A percentile compares a stretch with the other conserved stretches of the same genome.
Conservation (phyloP, 768 basidiomycete species). For the Pulveroboletus sp. region DNA sequence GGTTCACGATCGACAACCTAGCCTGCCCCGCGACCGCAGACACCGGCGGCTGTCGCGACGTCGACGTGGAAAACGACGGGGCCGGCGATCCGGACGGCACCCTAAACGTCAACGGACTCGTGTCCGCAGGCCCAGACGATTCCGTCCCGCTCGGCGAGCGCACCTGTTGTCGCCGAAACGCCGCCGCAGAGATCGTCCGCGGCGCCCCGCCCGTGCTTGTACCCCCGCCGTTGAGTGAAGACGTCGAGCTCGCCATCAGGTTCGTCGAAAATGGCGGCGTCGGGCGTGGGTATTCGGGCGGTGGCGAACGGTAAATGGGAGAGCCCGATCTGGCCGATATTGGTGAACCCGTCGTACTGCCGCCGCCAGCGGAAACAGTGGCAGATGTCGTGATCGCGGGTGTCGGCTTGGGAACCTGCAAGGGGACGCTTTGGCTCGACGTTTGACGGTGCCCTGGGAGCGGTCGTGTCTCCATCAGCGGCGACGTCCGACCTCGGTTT, state of each 20-base stretch:
- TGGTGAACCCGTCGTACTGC: neutral
- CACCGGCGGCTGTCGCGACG: constrained; percentile 31
- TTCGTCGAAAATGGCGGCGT: constrained; percentile 34
- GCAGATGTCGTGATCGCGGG: neutral
- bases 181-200: constrained; percentile 71
- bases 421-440: constrained; percentile 5
- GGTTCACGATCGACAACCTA: constrained; percentile 27
- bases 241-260: constrained; percentile 30
- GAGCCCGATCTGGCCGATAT: neutral
- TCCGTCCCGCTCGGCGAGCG: constrained; percentile 28
- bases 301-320: constrained; percentile 30
- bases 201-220: constrained; percentile 31
- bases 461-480: constrained; percentile 7
- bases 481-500: constrained; percentile 22
- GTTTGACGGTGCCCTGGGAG: neutral
- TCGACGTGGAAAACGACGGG: constrained; percentile 20
- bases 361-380: neutral
- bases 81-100: constrained; percentile 39
- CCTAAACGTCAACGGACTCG: constrained; percentile 44
- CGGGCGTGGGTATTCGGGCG: constrained; percentile 43
- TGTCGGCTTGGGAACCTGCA: constrained; percentile 8
- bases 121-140: constrained; percentile 35
- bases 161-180: constrained; percentile 56
- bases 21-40: constrained; percentile 1
- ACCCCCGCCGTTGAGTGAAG: constrained; percentile 26